Conservation (phyloP, 345 rosid genomes). For the Lagerstroemia speciosa region DNA sequence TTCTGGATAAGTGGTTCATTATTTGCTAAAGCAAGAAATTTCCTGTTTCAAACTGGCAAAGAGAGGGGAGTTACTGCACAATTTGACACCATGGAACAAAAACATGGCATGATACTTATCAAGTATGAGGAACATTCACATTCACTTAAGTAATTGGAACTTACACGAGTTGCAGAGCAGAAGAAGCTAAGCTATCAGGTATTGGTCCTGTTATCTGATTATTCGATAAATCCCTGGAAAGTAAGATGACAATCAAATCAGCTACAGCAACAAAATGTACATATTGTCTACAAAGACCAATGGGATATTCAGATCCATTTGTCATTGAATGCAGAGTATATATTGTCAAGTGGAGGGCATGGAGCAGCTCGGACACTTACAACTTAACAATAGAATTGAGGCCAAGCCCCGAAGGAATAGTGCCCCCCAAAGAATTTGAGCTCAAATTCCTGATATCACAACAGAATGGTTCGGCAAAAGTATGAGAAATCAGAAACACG, state of each 20-base stretch:
- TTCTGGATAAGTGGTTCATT: not conserved
- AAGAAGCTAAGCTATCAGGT: constrained; percentile 66
- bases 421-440: constrained; percentile 61
- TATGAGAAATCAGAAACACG: not conserved
- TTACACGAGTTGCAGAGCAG: constrained; percentile 74
- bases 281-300: not conserved
- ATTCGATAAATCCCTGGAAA: constrained; percentile 71
- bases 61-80: not conserved
- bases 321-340: not conserved
- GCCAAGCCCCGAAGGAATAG: constrained; percentile 70
- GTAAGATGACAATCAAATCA: not conserved
- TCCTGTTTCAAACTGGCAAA: not conserved
- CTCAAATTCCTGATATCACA: constrained; percentile 60
- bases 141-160: constrained; percentile 13
- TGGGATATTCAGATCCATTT: not conserved
- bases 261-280: not conserved
- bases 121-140: not conserved
- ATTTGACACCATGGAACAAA: not conserved
- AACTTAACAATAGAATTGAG: constrained; percentile 54
- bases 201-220: constrained; percentile 75
- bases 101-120: not conserved
- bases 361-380: constrained; percentile 38
- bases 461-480: not conserved
- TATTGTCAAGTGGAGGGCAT: not conserved
- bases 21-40: not conserved